These are phyloP conservation scores for Dalbergia cultrata DNA, from an alignment of 306 rosid genomes.

Conservation along the genomic window DNA sequence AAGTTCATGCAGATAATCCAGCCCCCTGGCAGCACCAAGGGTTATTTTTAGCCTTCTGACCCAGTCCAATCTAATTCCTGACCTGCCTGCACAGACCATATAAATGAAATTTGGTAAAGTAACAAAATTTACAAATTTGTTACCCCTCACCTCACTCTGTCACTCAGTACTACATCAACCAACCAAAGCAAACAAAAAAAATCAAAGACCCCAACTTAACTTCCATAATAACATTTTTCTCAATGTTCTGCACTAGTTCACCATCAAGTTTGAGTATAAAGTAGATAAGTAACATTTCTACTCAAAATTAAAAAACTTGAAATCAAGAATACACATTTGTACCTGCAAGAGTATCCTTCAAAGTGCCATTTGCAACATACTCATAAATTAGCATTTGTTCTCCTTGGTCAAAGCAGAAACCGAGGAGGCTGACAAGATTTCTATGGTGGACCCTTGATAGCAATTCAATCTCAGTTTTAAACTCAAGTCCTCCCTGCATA, in stretches of 20 bases:
- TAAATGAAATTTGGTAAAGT: background rate
- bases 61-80: slow-evolving; percentile 78
- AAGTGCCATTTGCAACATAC: slow-evolving; percentile 71
- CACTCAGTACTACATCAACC: background rate
- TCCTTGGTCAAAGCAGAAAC: slow-evolving; percentile 76
- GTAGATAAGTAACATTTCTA: too few relatives aligned
- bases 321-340: background rate
- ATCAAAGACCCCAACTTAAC: too few relatives aligned
- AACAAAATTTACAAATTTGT: background rate
- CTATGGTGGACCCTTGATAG: slow-evolving; percentile 88
- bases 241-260: too few relatives aligned
- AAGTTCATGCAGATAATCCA: slow-evolving; percentile 82
- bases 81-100: slow-evolving; percentile 56
- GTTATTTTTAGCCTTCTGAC: slow-evolving; percentile 68
- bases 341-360: slow-evolving; percentile 75
- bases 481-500: slow-evolving; percentile 68
- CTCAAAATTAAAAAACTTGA: background rate
- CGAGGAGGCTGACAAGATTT: slow-evolving; percentile 75
- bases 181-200: too few relatives aligned
- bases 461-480: slow-evolving; percentile 84
- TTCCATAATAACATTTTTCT: too few relatives aligned
- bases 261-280: too few relatives aligned
- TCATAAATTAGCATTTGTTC: slow-evolving; percentile 87
- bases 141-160: background rate
- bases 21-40: slow-evolving; percentile 81